A percentile compares a stretch with the other conserved stretches of the same genome.
These are phyloP conservation scores for Eleusine coracana DNA, from an alignment of 176 grass and related monocot species.

Conservation along the genomic window DNA sequence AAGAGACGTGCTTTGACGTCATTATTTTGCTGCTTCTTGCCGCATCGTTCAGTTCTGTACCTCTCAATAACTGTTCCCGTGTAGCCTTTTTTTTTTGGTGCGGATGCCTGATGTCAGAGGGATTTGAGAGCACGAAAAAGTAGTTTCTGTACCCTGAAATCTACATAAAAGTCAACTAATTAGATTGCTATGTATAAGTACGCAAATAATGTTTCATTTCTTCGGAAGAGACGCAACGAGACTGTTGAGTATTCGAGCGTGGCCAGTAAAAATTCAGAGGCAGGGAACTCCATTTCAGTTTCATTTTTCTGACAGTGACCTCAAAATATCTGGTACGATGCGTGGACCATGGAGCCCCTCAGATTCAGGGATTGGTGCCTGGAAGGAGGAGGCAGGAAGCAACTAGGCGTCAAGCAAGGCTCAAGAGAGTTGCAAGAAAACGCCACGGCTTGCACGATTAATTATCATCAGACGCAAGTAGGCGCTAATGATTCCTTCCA, in stretches of 20 bases:
- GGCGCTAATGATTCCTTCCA: conserved; percentile 21
- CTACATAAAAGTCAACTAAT: background rate
- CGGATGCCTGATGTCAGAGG: background rate
- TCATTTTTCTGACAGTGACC: background rate
- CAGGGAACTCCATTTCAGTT: background rate
- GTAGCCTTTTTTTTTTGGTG: background rate
- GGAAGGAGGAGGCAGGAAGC: conserved; percentile 54
- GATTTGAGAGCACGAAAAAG: background rate
- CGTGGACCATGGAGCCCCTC: conserved; percentile 18
- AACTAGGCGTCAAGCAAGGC: conserved; percentile 38
- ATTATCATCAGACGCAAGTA: conserved; percentile 33
- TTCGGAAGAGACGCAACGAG: conserved; percentile 23
- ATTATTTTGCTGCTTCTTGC: background rate
- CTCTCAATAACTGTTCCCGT: conserved; percentile 30
- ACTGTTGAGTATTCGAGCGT: background rate
- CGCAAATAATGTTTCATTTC: conserved; percentile 26
- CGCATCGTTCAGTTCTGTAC: background rate
- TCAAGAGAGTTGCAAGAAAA: conserved; percentile 14
- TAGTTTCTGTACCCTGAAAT: background rate
- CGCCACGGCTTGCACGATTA: conserved; percentile 20
- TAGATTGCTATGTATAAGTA: background rate
- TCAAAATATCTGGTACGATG: conserved; percentile 22
- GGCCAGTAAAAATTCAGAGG: background rate
- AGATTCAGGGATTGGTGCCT: conserved; percentile 19
- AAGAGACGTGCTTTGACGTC: conserved; percentile 2